These are phyloP conservation scores for Acacia crassicarpa DNA, from an alignment of 306 rosid species.

Conservation along the genomic window DNA sequence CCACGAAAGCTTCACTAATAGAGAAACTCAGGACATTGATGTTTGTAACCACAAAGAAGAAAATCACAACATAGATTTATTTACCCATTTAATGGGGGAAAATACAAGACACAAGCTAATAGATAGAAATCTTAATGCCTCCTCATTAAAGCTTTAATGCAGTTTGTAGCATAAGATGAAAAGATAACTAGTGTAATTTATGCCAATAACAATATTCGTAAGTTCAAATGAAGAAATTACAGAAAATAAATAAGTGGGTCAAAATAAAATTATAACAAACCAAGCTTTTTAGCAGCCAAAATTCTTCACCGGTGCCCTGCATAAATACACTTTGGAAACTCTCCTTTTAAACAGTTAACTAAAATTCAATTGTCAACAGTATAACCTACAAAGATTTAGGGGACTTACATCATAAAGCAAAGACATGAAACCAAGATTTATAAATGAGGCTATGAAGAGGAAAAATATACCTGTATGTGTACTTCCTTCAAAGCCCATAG, in stretches of 20 bases:
- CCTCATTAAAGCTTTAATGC: background rate
- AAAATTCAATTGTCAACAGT: too few species aligned
- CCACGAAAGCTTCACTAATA: background rate
- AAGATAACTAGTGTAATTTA: background rate
- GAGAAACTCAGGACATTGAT: background rate
- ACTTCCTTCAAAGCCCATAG: too few species aligned
- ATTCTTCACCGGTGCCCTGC: too few species aligned
- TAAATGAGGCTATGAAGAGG: too few species aligned
- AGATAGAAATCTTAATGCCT: background rate
- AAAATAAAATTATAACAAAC: background rate
- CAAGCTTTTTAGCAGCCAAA: too few species aligned
- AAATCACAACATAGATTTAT: background rate
- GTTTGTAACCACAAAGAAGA: background rate
- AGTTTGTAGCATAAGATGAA: background rate
- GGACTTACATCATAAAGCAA: too few species aligned
- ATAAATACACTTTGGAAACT: too few species aligned
- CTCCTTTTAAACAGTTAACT: too few species aligned
- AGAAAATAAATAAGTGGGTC: background rate
- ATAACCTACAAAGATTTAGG: too few species aligned
- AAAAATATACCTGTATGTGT: too few species aligned
- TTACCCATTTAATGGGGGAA: slow-evolving; percentile 8
- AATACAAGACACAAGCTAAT: too few species aligned
- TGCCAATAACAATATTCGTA: background rate
- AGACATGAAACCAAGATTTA: too few species aligned
- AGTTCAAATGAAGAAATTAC: background rate